Conservation (phyloP, 306 rosid genomes). For the Vigna trinervia region DNA sequence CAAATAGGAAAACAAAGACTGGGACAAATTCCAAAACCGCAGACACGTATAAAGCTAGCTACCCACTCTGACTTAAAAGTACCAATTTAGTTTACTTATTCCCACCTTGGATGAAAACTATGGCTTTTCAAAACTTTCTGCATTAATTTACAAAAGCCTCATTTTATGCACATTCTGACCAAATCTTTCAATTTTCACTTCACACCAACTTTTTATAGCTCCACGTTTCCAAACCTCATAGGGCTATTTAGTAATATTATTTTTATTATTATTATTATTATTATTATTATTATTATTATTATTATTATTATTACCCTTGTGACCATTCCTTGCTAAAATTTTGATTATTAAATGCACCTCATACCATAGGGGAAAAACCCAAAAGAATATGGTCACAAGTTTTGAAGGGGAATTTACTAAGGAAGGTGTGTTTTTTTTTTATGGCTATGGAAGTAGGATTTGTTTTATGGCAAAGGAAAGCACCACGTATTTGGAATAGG, state of each 20-base stretch:
- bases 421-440: constrained; percentile 25
- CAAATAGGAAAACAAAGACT: background rate
- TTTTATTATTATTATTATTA: background rate
- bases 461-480: constrained; percentile 45
- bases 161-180: constrained; percentile 45
- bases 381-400: constrained; percentile 40
- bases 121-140: background rate
- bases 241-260: no score
- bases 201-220: constrained; percentile 2
- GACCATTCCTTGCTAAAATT: background rate
- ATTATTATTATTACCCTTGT: background rate
- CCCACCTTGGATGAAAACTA: constrained; percentile 35
- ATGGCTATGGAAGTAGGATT: constrained; percentile 27
- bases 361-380: background rate
- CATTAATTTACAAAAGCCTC: constrained; percentile 43
- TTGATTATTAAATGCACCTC: background rate
- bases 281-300: no score
- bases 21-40: constrained; percentile 21
- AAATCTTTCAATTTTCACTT: constrained; percentile 48
- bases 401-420: constrained; percentile 4
- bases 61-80: constrained; percentile 51
- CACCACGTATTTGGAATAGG: constrained; percentile 48
- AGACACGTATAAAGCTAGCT: constrained; percentile 53
- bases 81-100: constrained; percentile 37
- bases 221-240: constrained; percentile 42